A percentile compares a stretch with the other conserved stretches of the same genome.
Conservation (phyloP, 176 grass and related monocot species). For the Rhynchospora tenuis region DNA sequence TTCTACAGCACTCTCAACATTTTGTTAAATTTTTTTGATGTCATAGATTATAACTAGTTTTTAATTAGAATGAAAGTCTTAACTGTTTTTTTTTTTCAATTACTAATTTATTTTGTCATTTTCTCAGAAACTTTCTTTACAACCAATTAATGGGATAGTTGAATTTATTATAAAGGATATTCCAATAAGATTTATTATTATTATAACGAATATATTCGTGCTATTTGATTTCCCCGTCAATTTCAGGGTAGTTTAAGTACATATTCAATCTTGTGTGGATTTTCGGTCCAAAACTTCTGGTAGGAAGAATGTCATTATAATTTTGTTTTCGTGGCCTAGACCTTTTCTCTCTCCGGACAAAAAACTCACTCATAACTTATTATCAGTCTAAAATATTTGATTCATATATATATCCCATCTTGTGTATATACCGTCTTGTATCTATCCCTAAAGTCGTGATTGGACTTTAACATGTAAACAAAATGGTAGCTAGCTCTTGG, state of each 20-base stretch:
- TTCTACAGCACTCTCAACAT: no score
- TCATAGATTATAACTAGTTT: no score
- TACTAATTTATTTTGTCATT: not conserved
- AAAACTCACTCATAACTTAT: not conserved
- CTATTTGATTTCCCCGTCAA: not conserved
- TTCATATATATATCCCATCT: no score
- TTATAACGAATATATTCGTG: not conserved
- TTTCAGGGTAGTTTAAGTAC: constrained; percentile 8
- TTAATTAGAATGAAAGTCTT: not conserved
- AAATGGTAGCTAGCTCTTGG: no score
- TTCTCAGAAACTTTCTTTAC: not conserved
- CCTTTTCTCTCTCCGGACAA: not conserved
- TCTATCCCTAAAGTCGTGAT: not conserved
- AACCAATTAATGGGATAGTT: not conserved
- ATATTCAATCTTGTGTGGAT: constrained; percentile 1
- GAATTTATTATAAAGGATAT: not conserved
- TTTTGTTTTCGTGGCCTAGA: not conserved
- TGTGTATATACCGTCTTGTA: not conserved
- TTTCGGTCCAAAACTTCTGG: not conserved
- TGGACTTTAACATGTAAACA: not conserved
- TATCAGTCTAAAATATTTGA: not conserved
- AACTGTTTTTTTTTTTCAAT: not conserved
- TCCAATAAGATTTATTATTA: not conserved
- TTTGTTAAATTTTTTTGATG: no score
- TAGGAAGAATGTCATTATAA: constrained; percentile 4